Base-by-base conservation (phyloP, 345 rosid species). In the Dimocarpus longan region DNA sequence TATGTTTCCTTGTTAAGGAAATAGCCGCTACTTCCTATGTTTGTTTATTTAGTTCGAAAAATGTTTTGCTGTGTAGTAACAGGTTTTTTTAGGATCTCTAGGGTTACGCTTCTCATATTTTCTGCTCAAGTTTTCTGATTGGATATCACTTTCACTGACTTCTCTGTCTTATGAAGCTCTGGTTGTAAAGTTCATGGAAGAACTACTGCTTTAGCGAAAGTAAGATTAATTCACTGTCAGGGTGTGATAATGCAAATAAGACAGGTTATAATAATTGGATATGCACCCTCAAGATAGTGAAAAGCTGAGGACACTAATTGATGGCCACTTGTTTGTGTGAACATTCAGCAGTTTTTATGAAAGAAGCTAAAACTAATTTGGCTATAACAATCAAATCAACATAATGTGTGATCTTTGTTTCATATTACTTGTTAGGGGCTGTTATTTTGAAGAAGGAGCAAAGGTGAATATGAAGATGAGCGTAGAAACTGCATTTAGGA, bases 371-470 rank as follows among this genome's bases (percentile, higher is more conserved):
- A 32, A 18, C 46, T 59, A 59, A 40, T 66, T 74, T 72, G 10
- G 26, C 43, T 66, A 72, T 76, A 21, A 22, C 59, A 54, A 54
- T 54, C n/a, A 15, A 65, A 65, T 71, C 22, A 52, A 10, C 22
- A 37, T 44, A 19, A 71, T 72, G 66, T 40, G 74, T 56, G 79
- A 79, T 80, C 12, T 73, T 73, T 68, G 22, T n/a, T 63, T 50
- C 68, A 18, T 73, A 48, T 71, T 63, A 21, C 60, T 74, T 72
- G 57, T 66, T 83, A 93, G 97, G 82, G 97, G 95, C 39, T 88
- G 89, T 43, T 92, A 91, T 85, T 93, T 92, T 82, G 91, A 92
- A 84, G 90, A 87, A 81, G 92, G 92, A 21, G 73, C 57, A 40
- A 65, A 85, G 63, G 93, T 92, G 84, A 88, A 89, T 59, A 3